Percentiles rank a stretch among this genome's conserved stretches.
Conservation (phyloP, 169 alveolate genomes). For the Plasmodium reichenowi region DNA sequence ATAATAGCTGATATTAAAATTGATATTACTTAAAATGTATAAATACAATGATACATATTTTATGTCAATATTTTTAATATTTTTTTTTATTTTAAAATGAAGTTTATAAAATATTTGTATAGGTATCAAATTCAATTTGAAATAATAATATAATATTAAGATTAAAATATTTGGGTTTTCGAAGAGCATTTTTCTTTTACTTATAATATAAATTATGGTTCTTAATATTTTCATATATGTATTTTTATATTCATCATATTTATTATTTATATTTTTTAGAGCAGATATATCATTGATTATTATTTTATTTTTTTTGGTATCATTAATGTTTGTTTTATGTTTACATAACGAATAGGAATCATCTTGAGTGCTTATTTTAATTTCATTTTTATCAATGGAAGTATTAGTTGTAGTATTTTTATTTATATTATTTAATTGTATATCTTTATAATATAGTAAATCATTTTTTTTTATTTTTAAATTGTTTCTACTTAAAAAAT, state of each 20-base stretch:
- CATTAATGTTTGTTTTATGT: neutral
- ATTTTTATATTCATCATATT: slow-evolving; percentile 31
- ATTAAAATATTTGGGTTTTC: slow-evolving; percentile 55
- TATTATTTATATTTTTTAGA: neutral
- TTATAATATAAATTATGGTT: slow-evolving; percentile 27
- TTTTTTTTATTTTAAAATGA: slow-evolving; percentile 39
- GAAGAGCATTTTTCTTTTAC: slow-evolving; percentile 5
- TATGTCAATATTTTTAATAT: slow-evolving; percentile 40
- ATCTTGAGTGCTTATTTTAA: neutral
- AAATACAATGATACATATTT: slow-evolving; percentile 40
- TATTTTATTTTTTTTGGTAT: neutral
- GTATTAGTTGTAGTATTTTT: neutral
- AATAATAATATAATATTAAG: slow-evolving; percentile 25
- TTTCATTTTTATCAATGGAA: neutral
- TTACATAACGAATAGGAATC: too few species aligned
- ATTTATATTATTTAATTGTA: neutral
- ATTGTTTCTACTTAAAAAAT: slow-evolving; percentile 19
- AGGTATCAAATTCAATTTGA: slow-evolving; percentile 64
- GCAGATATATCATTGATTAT: neutral
- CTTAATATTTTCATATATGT: slow-evolving; percentile 46
- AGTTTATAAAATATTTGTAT: slow-evolving; percentile 59
- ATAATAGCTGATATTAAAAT: slow-evolving; percentile 27
- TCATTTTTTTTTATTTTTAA: slow-evolving; percentile 12
- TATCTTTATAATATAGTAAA: neutral
- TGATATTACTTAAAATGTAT: slow-evolving; percentile 39